Evolutionary conservation across 768 basidiomycete genomes (phyloP), one percentile per base, ranked within the genome.

Genomic region (Auriscalpium microsporum): DNA sequence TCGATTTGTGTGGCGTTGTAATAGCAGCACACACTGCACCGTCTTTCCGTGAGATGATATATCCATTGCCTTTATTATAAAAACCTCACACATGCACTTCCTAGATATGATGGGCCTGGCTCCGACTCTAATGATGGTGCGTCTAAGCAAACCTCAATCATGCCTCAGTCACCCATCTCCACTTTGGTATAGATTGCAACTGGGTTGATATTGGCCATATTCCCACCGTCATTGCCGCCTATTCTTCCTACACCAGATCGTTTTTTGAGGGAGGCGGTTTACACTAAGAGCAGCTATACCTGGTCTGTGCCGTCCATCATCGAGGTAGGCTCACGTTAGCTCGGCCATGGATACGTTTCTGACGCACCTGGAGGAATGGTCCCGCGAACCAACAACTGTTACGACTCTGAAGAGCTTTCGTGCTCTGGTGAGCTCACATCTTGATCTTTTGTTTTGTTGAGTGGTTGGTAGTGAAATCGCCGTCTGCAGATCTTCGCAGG

Each of bases 401-500:
- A 33, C 42, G 6, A 21, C 21, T 9, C 44, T 65, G 13, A 56
- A 50, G 45, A 53, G 28, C 8, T 48, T 66, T 4, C 48, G 46
- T 13, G 50, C 34, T 11, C 34, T 63, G 5, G 66, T 65, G 47
- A 45, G 59, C 4, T 21, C 17, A 1, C 8, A 3, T 53, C 10
- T n/a, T n/a, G n/a, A n/a, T n/a, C 34, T 9, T 48, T 4, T 21
- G 2, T 13, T 8, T 34, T 13, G 19, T 3, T 8, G 35, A 11
- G 8, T 21, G 9, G 21, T 21, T 3, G 21, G 21, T 35, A 35
- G 34, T 42, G 19, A 34, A 23, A 50, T 33, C 4, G 34, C 13
- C n/a, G 10, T 2, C 1, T n/a, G n/a, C 23, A 77, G 76, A 8
- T 61, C 0, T 75, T 62, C 46, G 72, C 68, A 10, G 75, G 75